Evolutionary conservation across 345 rosid species (phyloP), one percentile per base, ranked within the genome.

Genomic region (Arabis hirsuta): DNA sequence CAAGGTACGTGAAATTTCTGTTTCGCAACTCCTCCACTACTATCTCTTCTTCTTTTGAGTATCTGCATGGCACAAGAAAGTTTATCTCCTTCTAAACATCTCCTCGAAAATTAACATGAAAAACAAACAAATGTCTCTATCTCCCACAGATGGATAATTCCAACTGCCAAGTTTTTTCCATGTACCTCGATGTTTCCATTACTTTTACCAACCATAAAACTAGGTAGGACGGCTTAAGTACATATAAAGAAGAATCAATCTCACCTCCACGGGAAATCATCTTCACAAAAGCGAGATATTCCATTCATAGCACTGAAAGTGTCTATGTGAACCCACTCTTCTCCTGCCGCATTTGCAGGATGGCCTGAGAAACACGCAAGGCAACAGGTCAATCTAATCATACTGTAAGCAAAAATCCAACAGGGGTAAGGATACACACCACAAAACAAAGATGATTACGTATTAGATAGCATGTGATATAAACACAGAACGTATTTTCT

Each of bases 291-390:
- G 48, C 89, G 91, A 52, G 98, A 95, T 76, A 95, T 95, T 38
- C 99, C 99, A 83, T 87, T 90, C 89, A 91, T 95, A 76, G 98
- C 99, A 44, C 97, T 82, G 82, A 79, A 95, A 9, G 96, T 55
- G 79, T 95, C 99, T 36, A 95, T 90, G 74, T 91, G 99, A 77
- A 95, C 85, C 94, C 82, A 86, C 91, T 80, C 84, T 68, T 67
- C 78, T 55, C 80, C 88, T 50, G 74, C 70, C n/a, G 57, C 80
- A 77, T 82, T 73, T 29, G 45, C 70, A 69, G 81, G 71, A 67
- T 61, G 64, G 47, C 89, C 97, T 91, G 87, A 4, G 41, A 73
- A 54, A 57, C 19, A 77, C 45, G 45, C 27, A 32, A 52, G 65
- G 50, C 62, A 65, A 50, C 55, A 55, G 19, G 48, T 43, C 20